Evolutionary conservation across 306 rosid genomes (phyloP).

Genomic region (Prunus salicina): DNA sequence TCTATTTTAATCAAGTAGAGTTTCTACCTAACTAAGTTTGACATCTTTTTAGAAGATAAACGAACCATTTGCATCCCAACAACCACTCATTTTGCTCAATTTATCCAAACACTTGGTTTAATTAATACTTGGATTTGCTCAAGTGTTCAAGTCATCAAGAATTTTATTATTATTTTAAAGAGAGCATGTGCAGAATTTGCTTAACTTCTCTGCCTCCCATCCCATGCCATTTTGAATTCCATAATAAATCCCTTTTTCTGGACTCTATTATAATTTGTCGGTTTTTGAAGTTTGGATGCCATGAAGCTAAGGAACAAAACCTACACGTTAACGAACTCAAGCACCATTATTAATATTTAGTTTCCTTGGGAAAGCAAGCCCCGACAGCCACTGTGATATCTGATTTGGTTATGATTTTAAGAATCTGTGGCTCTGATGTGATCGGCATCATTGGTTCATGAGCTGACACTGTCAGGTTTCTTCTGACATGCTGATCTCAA

Average conservation of each 20-base stretch:
- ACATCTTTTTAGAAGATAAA: not conserved
- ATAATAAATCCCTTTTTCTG: not conserved
- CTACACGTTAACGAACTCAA: not conserved
- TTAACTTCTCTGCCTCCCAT: not conserved
- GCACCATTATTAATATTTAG: not conserved
- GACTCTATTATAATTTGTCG: not conserved
- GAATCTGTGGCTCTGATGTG: constrained; percentile 12
- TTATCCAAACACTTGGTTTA: not conserved
- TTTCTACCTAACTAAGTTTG: constrained; percentile 1
- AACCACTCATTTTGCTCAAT: not conserved
- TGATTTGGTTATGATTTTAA: not conserved
- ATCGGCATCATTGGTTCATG: constrained; percentile 33
- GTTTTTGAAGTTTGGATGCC: not conserved
- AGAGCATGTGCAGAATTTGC: not conserved
- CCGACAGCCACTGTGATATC: constrained; percentile 13
- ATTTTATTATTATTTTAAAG: not conserved
- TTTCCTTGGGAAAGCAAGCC: not conserved
- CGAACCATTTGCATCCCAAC: constrained; percentile 4
- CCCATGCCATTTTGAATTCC: too few species aligned
- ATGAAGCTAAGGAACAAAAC: not conserved
- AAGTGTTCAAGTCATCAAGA: not conserved
- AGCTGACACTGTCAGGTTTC: constrained; percentile 1
- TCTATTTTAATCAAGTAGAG: not conserved
- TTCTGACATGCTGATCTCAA: not conserved
- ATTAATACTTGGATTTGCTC: constrained; percentile 12